Evolutionary conservation across 768 basidiomycete species (phyloP).

Genomic region (Tricholoma flavovirens): DNA sequence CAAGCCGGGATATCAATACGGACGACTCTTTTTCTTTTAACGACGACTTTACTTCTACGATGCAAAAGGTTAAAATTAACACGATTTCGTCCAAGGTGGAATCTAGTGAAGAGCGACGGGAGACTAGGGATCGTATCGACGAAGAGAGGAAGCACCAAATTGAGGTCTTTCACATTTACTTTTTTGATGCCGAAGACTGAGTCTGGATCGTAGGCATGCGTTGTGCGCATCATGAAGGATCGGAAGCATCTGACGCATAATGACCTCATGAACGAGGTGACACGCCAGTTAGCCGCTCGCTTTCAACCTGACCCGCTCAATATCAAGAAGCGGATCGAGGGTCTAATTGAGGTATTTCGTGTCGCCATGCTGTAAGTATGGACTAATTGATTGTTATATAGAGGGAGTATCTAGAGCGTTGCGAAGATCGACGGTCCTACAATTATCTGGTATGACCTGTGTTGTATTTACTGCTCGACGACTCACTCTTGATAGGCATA

Average conservation of each 20-base stretch:
- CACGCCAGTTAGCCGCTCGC: conserved; percentile 73
- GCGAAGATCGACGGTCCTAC: conserved; percentile 83
- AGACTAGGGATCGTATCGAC: conserved; percentile 85
- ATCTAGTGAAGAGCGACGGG: conserved; percentile 77
- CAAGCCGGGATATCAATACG: conserved; percentile 72
- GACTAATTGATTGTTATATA: conserved; percentile 23
- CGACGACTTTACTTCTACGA: conserved; percentile 64
- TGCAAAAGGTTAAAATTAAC: conserved; percentile 90
- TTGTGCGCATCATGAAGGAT: conserved; percentile 97
- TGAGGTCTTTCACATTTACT: conserved; percentile 53
- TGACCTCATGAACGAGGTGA: conserved; percentile 87
- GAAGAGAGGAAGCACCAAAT: conserved; percentile 88
- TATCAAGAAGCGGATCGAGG: conserved; percentile 93
- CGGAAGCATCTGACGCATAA: conserved; percentile 85
- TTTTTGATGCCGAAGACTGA: background rate
- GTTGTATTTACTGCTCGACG: background rate
- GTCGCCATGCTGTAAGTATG: background rate
- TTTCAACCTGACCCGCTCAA: conserved; percentile 82
- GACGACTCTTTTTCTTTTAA: conserved; percentile 91
- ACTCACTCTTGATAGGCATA: conserved; percentile 14
- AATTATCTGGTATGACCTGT: conserved; percentile 54
- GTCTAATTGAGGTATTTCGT: conserved; percentile 77
- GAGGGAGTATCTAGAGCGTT: conserved; percentile 93
- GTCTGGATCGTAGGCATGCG: conserved; percentile 67
- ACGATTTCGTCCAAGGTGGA: conserved; percentile 88